These are phyloP conservation scores for Akanthomyces uredinophilus DNA, from an alignment of 2,329 filamentous ascomycete genomes.

Conservation along the genomic window DNA sequence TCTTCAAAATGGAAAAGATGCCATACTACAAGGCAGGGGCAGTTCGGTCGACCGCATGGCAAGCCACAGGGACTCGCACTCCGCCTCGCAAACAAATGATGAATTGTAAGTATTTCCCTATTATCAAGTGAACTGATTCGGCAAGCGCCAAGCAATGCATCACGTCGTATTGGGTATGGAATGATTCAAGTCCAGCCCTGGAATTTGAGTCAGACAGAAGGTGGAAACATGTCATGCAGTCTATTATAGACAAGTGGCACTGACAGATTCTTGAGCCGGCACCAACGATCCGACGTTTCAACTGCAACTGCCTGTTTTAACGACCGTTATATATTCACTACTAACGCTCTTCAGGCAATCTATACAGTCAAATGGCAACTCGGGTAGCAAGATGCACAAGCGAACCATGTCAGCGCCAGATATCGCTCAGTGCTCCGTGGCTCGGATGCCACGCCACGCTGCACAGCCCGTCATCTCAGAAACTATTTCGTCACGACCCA, in stretches of 20 bases:
- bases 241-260: neutral
- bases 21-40: conserved; percentile 16
- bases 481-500: neutral
- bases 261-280: neutral
- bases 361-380: conserved; percentile 21
- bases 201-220: neutral
- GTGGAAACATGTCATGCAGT: neutral
- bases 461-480: conserved; percentile 6
- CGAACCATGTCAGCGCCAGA: conserved; percentile 46
- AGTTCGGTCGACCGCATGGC: conserved; percentile 1
- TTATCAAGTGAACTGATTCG: neutral
- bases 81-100: neutral
- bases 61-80: neutral
- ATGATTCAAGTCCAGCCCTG: neutral
- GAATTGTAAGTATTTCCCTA: neutral
- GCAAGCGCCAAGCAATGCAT: neutral
- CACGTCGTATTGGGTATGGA: neutral
- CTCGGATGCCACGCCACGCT: conserved; percentile 17
- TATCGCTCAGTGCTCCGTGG: conserved; percentile 26
- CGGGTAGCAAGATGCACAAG: conserved; percentile 30
- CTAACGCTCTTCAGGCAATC: neutral
- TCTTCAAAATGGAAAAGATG: conserved; percentile 23
- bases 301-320: conserved; percentile 18
- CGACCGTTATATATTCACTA: conserved; percentile 17
- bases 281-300: neutral